Base-by-base conservation (phyloP, 306 rosid species). In the Luffa acutangula region DNA sequence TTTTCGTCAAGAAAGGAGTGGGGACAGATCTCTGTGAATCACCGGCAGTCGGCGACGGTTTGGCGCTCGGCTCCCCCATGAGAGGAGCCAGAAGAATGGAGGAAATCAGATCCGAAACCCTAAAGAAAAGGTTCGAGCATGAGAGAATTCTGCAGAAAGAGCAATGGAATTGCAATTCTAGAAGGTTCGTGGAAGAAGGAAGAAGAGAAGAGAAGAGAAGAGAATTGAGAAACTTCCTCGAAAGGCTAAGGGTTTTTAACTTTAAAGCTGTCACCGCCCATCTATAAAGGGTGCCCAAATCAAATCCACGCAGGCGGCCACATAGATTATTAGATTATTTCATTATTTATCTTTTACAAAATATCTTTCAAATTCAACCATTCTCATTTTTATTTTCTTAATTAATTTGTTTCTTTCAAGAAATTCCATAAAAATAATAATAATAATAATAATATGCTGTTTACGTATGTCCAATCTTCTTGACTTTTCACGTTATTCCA, bases 1-100 rank as follows among this genome's bases (percentile, higher is more conserved):
- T 95, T 81, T 95, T 95, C 10, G 89, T 90, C 62, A 95, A 80
- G 69, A 96, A 93, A 57, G 99, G 99, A 20, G 97, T 95, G 51
- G 97, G 96, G 3, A 87, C 65, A 17, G 89, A 81, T 81, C 90
- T 85, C 83, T 85, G 88, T 14, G 93, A 87, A 4, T 80, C 87
- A 15, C 3, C 25, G 4, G 3, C 11, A 9, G 69, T 18, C 17
- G 48, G 56, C 13, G 85, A 5, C 31, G 87, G 49, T 6, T 88
- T 88, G 1, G 69, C 78, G 86, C 41, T 87, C 57, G 48, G 72
- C 69, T 88, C 92, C 85, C 53, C 86, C 84, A 85, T 79, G 76
- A 77, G 70, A 39, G 87, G 89, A 75, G 88, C 88, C 97, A 92
- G 87, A 80, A 77, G 25, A 17, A 60, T 1, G 2, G 57, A 20